Evolutionary conservation across 2,329 filamentous ascomycete genomes (phyloP), one percentile per base, ranked within the genome.

Genomic region (Nigrospora oryzae): DNA sequence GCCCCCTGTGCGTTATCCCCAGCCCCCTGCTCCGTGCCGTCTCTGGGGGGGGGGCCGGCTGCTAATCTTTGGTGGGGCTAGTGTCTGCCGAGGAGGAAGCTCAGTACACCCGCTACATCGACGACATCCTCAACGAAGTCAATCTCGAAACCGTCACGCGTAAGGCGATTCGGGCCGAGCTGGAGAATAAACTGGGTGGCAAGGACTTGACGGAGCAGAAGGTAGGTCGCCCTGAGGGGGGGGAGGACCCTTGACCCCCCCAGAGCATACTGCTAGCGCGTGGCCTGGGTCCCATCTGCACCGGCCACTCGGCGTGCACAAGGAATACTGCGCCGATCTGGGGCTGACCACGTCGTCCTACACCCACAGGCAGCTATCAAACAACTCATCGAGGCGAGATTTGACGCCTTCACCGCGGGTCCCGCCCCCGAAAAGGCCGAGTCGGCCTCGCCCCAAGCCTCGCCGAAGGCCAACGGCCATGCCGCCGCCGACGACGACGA

Each of bases 301-400:
- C 2, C 5, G 23, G 5, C 23, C 2, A 10, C 5, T 7, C 23
- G 23, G 23, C 23, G 23, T 28, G 23, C 2, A 28, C 4, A 28
- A 2, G 5, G 23, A 28, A 28, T 2, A 28, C 23, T 5, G 23
- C 23, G 23, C 23, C 5, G 23, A 28, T 7, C 23, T 7, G 23
- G 23, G 23, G 23, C 23, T 28, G 10, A 28, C 10, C 46, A 38
- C 34, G 11, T 19, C 30, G 5, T 14, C 16, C 7, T 33, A 13
- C 11, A 36, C 23, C 32, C 7, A 35, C 49, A 88, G 84, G 69
- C 74, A 59, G 79, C 80, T 13, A 83, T 89, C 63, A 87, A 87
- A 60, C 69, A 69, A 42, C 70, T 89, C 40, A 89, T 89, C 45
- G 82, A 84, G 65, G 74, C 79, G 53, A 81, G 85, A 15, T 89